Evolutionary conservation across 345 rosid species (phyloP).

Genomic region (Dipteronia sinensis): DNA sequence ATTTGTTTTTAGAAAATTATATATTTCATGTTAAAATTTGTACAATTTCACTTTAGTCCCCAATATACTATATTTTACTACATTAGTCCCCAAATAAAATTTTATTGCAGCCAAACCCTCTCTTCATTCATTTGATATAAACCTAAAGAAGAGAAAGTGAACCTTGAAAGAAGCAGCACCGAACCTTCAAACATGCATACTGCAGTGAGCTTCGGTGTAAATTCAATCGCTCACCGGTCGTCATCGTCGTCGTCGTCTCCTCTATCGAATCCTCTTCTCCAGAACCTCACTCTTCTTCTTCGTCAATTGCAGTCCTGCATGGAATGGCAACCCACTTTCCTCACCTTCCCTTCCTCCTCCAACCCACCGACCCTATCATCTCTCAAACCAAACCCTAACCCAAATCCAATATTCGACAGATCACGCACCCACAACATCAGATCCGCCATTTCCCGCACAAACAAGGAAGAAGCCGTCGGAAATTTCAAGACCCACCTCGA

Average conservation of each 20-base stretch:
- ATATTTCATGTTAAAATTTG: no score
- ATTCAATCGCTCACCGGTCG: no score
- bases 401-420: slow-evolving; percentile 24
- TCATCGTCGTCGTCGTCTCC: neutral
- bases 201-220: no score
- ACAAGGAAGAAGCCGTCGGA: slow-evolving; percentile 82
- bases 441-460: slow-evolving; percentile 79
- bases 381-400: slow-evolving; percentile 7
- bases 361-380: slow-evolving; percentile 21
- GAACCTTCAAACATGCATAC: no score
- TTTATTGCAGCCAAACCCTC: no score
- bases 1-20: no score
- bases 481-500: slow-evolving; percentile 74
- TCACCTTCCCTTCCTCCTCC: slow-evolving; percentile 57
- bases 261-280: neutral
- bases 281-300: neutral
- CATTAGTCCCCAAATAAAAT: no score
- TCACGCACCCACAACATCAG: slow-evolving; percentile 42
- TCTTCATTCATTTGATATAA: no score
- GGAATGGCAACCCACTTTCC: slow-evolving; percentile 54
- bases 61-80: no score
- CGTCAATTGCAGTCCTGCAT: slow-evolving; percentile 30
- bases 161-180: no score
- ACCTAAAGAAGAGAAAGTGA: no score
- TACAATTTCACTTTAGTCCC: no score